Evolutionary conservation across 2,329 filamentous ascomycete species (phyloP), one percentile per base, ranked within the genome.

Genomic region (Zymoseptoria pseudotritici): DNA sequence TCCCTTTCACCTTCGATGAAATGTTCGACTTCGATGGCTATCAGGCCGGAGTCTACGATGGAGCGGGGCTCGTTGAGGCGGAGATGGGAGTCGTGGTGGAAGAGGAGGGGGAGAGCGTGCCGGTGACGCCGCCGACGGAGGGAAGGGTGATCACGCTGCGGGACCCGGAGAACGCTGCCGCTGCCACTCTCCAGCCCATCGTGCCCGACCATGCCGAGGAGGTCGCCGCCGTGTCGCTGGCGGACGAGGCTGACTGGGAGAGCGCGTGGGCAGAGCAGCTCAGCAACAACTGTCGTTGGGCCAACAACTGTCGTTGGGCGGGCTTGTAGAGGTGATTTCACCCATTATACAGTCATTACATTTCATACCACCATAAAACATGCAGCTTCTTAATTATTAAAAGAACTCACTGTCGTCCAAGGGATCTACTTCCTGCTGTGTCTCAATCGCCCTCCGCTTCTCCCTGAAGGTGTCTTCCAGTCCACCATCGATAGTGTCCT

Each of bases 401-500:
- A 73, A 73, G 22, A 72, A 72, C 56, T 73, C 65, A 46, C 70
- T 72, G 61, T 73, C 71, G 57, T 73, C 71, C 21, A 72, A 58
- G 11, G 70, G 70, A 65, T 73, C 71, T 9, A 60, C 20, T 49
- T 63, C 61, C 13, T 56, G 26, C 26, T 24, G 55, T 22, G 59
- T 61, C 19, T 54, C 54, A 8, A 53, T 31, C 52, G 53, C 56
- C 55, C 55, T 65, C 21, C 54, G 50, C 62, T 74, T 77, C 57
- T 70, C 73, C 20, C 75, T 59, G 62, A 79, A 80, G 1, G 78
- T 80, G 63, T 80, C 77, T 2, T 79, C 75, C n/a, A 79, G 67
- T 58, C 68, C 55, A 61, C 71, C 42, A 63, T 63, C 58, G 29
- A 31, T 58, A 19, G 36, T 58, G 2, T 70, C 71, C 24, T 71